Base-by-base conservation (phyloP, 139 green algal genomes). In the Chlamydomonas urium region DNA sequence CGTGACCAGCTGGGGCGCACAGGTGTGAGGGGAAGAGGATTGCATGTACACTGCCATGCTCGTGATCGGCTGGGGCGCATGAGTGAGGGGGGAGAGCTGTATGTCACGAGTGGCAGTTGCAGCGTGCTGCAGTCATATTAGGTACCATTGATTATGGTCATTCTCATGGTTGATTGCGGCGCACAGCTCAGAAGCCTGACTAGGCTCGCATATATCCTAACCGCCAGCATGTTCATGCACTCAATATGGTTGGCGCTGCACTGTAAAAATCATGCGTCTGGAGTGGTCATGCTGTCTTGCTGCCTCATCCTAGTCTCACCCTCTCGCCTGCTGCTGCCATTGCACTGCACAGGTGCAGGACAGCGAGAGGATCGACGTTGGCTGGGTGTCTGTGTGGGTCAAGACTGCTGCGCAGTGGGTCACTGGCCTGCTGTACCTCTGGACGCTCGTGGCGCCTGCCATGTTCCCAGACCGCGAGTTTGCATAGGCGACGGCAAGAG, bases 41-140 rank as follows among this genome's bases (percentile, higher is more conserved):
- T 88, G 72, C 79, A 92, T 94, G 84, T 99, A 98, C 82, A 88
- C 97, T n/a, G 91, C 90, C 17, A 99, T 99, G 94, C 87, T 99
- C 26, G 90, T 99, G 85, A 98, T 94, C 2, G 91, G 92, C 5
- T 99, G 94, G 94, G 94, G 94, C n/a, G n/a, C n/a, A n/a, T n/a
- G 71, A 83, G 66, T 26, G 68, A 68, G 60, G 60, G 37, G n/a
- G 24, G 53, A 62, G 17, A 17, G 53, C 21, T 5, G 8, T 17
- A 26, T 17, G 8, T 29, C 53, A 29, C 5, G 53, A 5, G 53
- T 8, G 10, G 17, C 5, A 29, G n/a, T 10, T 62, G 32, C 14
- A 47, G 35, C 35, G 23, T 69, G 34, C 32, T 69, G 61, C 5
- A 14, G 61, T 69, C 6, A 29, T 69, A 21, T 31, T 24, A 69